Base-by-base conservation (phyloP, 352 stramenopile species). In the Phytophthora pseudosyringae region DNA sequence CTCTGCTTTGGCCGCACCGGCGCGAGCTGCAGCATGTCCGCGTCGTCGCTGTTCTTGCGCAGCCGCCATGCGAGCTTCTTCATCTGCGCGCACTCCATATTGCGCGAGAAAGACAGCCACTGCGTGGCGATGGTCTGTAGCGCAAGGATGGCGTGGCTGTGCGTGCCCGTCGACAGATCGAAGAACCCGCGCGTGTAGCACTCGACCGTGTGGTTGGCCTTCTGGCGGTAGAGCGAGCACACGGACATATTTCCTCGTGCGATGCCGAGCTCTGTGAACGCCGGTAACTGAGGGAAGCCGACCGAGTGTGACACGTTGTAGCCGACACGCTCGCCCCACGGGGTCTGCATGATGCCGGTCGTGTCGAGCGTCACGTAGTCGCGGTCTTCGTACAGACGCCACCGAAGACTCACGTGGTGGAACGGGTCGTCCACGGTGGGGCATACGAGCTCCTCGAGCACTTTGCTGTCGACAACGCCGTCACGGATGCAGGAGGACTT, bases 281-380 rank as follows among this genome's bases (percentile, higher is more conserved):
- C 47, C 26, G 66, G 73, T 3, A 78, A 45, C 28, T 75, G 60
- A n/a, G 58, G 55, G 41, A 80, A 68, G 5, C 69, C 69, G 1
- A 80, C 59, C 16, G 68, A 80, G 53, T 80, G 68, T 2, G 47
- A 66, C 11, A 80, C 51, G 26, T 59, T 75, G 52, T 71, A 78
- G 48, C 72, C 72, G 32, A 80, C 48, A n/a, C 44, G 56, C 16
- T 80, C 72, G 7, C 67, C 57, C 46, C 44, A 58, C 11, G 44
- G 15, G 6, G 71, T 68, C 5, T 58, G 15, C 35, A 75, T 64
- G 28, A 66, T 65, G 2, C 71, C 67, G 16, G 68, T 72, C 3
- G 71, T 68, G 29, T 79, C 71, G 33, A 79, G 67, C 7, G 62
- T 77, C 46, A 77, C 72, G 48, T 69, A 76, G 64, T 80, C 71